phyloP scores from a whole-genome alignment of 345 rosid species.

The Excoecaria cochinchinensis region DNA sequence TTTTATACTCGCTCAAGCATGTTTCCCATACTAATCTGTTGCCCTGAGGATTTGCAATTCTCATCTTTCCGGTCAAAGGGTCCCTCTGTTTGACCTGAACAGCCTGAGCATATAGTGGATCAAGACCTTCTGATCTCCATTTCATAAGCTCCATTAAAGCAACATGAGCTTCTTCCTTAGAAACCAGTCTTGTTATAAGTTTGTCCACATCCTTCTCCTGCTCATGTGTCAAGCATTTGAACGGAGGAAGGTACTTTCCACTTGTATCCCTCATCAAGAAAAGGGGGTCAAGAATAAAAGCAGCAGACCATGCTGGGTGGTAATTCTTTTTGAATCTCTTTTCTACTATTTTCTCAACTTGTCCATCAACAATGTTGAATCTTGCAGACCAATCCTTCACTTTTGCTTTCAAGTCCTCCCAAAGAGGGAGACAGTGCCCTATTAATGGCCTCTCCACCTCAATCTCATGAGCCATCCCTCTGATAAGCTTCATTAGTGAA shows the following conservation, averaged over 20 bases:
- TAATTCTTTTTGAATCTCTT: slow-evolving; percentile 54
- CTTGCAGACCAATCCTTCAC: slow-evolving; percentile 55
- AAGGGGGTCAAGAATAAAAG: slow-evolving; percentile 57
- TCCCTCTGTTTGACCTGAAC: slow-evolving; percentile 57
- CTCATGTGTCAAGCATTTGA: slow-evolving; percentile 52
- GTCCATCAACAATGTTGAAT: slow-evolving; percentile 40
- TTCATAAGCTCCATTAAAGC: slow-evolving; percentile 63
- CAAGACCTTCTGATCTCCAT: slow-evolving; percentile 64
- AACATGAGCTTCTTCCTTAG: slow-evolving; percentile 53
- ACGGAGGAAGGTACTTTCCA: slow-evolving; percentile 59
- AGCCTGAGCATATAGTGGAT: slow-evolving; percentile 59
- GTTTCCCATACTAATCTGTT: slow-evolving; percentile 69
- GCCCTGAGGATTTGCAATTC: slow-evolving; percentile 58
- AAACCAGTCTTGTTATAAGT: slow-evolving; percentile 47
- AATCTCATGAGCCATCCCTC: slow-evolving; percentile 47
- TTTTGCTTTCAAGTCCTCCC: slow-evolving; percentile 52
- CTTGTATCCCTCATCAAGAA: slow-evolving; percentile 40
- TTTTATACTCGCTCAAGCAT: slow-evolving; percentile 52
- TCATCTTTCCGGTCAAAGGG: slow-evolving; percentile 54
- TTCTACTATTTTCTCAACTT: slow-evolving; percentile 48
- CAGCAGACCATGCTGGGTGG: slow-evolving; percentile 63
- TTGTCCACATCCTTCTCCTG: slow-evolving; percentile 58
- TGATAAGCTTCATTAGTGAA: slow-evolving; percentile 49
- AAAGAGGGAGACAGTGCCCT: slow-evolving; percentile 57
- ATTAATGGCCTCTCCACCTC: slow-evolving; percentile 49